Conservation (phyloP, 2,329 filamentous ascomycete genomes). For the Exophiala sideris region DNA sequence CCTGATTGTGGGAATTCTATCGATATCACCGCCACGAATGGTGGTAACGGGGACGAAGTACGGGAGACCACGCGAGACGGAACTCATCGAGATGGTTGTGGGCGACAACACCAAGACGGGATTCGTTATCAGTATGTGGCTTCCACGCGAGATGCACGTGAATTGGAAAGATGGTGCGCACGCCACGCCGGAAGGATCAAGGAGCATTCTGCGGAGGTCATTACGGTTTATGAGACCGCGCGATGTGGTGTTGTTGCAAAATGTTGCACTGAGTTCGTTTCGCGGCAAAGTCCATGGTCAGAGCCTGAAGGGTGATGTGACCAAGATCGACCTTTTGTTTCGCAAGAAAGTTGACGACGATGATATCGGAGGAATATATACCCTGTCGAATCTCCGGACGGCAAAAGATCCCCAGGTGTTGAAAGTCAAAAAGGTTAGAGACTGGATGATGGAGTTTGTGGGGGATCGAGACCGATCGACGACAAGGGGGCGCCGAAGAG, state of each 20-base stretch:
- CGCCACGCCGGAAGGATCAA: constrained; percentile 29
- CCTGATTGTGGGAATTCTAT: constrained; percentile 75
- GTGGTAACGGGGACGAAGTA: constrained; percentile 62
- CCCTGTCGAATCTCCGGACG: constrained; percentile 47
- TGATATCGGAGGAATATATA: constrained; percentile 58
- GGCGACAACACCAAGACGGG: constrained; percentile 81
- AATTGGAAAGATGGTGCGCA: constrained; percentile 28
- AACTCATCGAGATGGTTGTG: constrained; percentile 73
- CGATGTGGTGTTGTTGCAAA: constrained; percentile 75
- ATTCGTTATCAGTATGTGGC: constrained; percentile 83
- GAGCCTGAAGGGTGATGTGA: constrained; percentile 69
- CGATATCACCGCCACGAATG: constrained; percentile 63
- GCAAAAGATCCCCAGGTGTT: constrained; percentile 51
- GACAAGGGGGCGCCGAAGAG: constrained; percentile 16
- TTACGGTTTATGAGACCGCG: constrained; percentile 57
- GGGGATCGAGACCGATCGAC: constrained; percentile 32
- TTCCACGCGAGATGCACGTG: constrained; percentile 39
- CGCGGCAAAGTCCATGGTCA: constrained; percentile 77
- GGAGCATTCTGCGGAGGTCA: constrained; percentile 37
- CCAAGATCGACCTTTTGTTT: constrained; percentile 65
- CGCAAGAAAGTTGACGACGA: constrained; percentile 51
- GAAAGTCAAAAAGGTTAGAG: constrained; percentile 65
- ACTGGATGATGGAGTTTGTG: constrained; percentile 74
- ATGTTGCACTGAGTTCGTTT: constrained; percentile 75
- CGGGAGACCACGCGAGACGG: constrained; percentile 47